Evolutionary conservation across 257 asterid species (phyloP), one percentile per base, ranked within the genome.

Genomic region (Gentiana dahurica): DNA sequence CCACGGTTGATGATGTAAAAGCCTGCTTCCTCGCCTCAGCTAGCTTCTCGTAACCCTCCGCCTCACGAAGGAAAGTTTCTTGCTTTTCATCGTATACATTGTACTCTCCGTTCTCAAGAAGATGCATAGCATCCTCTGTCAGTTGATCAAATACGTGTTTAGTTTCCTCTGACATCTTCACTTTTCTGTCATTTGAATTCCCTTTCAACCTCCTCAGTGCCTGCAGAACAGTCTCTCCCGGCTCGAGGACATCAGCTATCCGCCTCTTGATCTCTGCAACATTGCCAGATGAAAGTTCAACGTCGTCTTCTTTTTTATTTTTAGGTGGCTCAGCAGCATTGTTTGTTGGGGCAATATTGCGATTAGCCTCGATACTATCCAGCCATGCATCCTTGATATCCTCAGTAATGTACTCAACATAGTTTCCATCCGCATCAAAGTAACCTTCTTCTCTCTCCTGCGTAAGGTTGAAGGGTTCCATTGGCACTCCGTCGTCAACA

Each of bases 351-450:
- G 69, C 58, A 77, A 66, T 76, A 55, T 61, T 73, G 66, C 61
- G 61, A 50, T 46, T 63, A 51, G 67, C 65, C 54, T 88, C 99
- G 65, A 88, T 72, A 54, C 86, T 86, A 70, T 88, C 99, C 65
- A 92, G 95, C 99, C 99, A 92, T 34, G 99, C 99, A 70, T 92
- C 99, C 99, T 92, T 85, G 65, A 83, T 76, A 71, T 81, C 83
- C 59, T 67, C 74, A 47, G 79, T 70, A 64, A 83, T 45, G 53
- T 80, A 92, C 60, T 88, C 97, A 44, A 92, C 89, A 60, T 86
- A 92, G 73, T 92, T 92, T 53, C 94, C 97, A 48, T 74, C 66
- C 57, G 75, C 91, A 84, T 92, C 99, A 68, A 92, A 92, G 73
- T 83, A 92, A 43, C 99, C 99, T 53, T 80, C 97, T 78, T 92